Base-by-base conservation (phyloP, 805 yeast species). In the Teunomyces gatunensis region DNA sequence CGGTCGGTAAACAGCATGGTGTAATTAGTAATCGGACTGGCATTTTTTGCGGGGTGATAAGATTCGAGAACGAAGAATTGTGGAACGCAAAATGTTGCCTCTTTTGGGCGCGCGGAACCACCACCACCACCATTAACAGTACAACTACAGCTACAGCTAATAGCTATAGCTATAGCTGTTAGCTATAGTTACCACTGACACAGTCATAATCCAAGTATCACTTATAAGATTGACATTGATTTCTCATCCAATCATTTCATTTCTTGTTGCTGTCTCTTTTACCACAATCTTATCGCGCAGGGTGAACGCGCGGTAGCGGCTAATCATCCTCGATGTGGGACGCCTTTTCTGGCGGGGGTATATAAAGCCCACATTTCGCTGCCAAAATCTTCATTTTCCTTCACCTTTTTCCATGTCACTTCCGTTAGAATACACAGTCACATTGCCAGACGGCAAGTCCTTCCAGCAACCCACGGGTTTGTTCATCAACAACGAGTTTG, bases 401-500 rank as follows among this genome's bases (percentile, higher is more conserved):
- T 6, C 2, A 13, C 2, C 10, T 2, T 12, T 32, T 32, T 32
- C 17, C 17, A 69, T 68, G 73, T 59, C 72, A 17, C 58, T 67
- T 36, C 72, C 74, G 23, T 68, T 71, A 54, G 60, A 58, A 54
- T 60, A 62, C 58, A 69, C 68, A 42, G 65, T 74, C 44, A 67
- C 74, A 27, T 65, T 73, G 54, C 84, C 85, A 17, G 74, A 72
- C 35, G 85, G 85, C 44, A 56, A 61, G 42, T 72, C 70, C 42
- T 78, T 69, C 61, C 54, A 63, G 21, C 85, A 80, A 56, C 88
- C 87, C 33, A 50, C 81, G n/a, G 89, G 88, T 5, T 67, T 83
- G 51, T 83, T 80, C 62, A 80, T 81, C 58, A 73, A 79, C 63
- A 80, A 80, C 54, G 78, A 80, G 59, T 79, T 76, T 63, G 67